Evolutionary conservation across 2,329 filamentous ascomycete species (phyloP), one percentile per base, ranked within the genome.

Genomic region (Blastomyces gilchristii): DNA sequence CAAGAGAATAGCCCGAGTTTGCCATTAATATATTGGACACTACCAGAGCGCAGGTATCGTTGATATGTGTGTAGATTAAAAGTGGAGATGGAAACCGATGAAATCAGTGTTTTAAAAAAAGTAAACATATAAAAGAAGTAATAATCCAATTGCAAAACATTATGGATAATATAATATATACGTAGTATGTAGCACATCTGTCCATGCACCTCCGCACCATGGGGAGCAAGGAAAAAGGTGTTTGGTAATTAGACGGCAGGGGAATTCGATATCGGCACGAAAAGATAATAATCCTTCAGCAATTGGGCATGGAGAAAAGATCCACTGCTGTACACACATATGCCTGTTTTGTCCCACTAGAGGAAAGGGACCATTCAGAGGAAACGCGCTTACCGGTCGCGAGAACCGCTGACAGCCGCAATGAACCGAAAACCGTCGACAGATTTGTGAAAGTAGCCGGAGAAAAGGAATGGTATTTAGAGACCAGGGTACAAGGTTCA

Each of bases 291-390:
- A 81, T 86, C 85, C 84, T 87, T 87, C 84, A 87, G 83, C 82
- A 81, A 78, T 78, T 80, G 80, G 79, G 80, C 82, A 85, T 83
- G 75, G 79, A 72, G 66, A 79, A 79, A 77, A 78, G 79, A 74
- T 73, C 75, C 80, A 82, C 79, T 79, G 84, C 84, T 87, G 85
- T 87, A 87, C 85, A 87, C 85, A 87, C 84, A 82, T 82, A 87
- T 87, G 85, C 85, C 82, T 76, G 73, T 41, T 62, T 43, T 64
- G 16, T 47, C 49, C 49, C 18, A 47, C 14, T 37, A 16, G 7
- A 12, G 37, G 45, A 50, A 37, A 16, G 11, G 45, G 49, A 47
- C n/a, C 11, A 34, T 45, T 4, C 6, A 16, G 31, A 47, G 31
- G 11, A 39, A 16, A 25, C 25, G 7, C 22, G 12, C 9, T 43